Conservation (phyloP, 345 rosid species). For the Viola odorata region DNA sequence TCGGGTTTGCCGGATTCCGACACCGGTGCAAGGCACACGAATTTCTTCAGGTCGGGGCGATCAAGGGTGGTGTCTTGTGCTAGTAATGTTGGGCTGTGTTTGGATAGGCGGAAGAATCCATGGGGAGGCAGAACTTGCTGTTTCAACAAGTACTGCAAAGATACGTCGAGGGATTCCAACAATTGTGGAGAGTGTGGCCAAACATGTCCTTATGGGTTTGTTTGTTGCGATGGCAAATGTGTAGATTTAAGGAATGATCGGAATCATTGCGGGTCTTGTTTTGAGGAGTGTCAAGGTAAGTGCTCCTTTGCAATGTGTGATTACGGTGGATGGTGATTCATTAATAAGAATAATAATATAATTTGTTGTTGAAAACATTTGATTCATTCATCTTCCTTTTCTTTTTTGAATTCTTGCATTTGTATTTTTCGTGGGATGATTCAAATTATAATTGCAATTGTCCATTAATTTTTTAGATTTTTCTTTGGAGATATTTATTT, state of each 20-base stretch:
- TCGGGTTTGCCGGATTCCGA: slow-evolving; percentile 6
- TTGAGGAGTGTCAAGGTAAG: slow-evolving; percentile 14
- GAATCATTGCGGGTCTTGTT: slow-evolving; percentile 30
- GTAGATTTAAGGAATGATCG: slow-evolving; percentile 29
- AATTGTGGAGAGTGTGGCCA: slow-evolving; percentile 29
- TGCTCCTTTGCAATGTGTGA: slow-evolving; percentile 29
- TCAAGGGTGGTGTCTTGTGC: slow-evolving; percentile 25
- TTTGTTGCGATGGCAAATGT: slow-evolving; percentile 29
- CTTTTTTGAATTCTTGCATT: neutral
- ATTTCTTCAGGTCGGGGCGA: slow-evolving; percentile 22
- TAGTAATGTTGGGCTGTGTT: slow-evolving; percentile 16
- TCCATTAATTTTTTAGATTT: no score
- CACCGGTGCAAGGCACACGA: slow-evolving; percentile 12
- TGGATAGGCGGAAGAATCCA: slow-evolving; percentile 31
- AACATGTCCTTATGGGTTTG: slow-evolving; percentile 23
- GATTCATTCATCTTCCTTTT: neutral
- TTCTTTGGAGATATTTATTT: no score
- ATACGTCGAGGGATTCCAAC: slow-evolving; percentile 23
- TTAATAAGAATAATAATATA: no score
- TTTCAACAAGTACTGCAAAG: slow-evolving; percentile 21
- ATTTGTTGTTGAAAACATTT: no score
- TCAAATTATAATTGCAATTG: no score
- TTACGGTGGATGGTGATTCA: slow-evolving; percentile 19
- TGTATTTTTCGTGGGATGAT: no score
- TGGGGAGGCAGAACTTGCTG: slow-evolving; percentile 37